Evolutionary conservation across 2,329 filamentous ascomycete genomes (phyloP).

Genomic region (Parasarocladium wereldwijsianum): DNA sequence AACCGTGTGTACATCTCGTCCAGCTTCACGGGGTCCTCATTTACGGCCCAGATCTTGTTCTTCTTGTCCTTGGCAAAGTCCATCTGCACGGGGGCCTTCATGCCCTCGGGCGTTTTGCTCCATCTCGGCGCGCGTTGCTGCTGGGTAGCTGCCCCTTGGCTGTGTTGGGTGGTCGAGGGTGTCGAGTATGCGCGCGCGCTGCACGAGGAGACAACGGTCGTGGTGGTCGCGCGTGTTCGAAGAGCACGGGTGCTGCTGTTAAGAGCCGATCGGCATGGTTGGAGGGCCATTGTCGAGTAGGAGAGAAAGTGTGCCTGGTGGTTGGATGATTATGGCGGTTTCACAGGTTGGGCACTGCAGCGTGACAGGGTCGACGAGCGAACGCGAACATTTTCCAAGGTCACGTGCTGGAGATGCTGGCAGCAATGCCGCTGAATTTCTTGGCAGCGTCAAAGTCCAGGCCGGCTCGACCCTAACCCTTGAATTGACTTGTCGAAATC

Average conservation of each 20-base stretch:
- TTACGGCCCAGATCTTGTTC: slow-evolving; percentile 50
- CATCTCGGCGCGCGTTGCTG: slow-evolving; percentile 38
- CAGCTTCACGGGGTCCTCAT: slow-evolving; percentile 57
- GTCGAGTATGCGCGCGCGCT: too few species aligned
- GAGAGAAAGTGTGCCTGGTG: neutral
- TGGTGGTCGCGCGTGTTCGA: slow-evolving; percentile 15
- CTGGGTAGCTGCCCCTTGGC: slow-evolving; percentile 9
- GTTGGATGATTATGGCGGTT: neutral
- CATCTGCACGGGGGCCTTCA: slow-evolving; percentile 55
- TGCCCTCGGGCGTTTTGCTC: slow-evolving; percentile 52
- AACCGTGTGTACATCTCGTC: slow-evolving; percentile 67
- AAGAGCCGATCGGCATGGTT: slow-evolving; percentile 17
- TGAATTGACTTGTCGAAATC: too few species aligned
- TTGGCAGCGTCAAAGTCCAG: too few species aligned
- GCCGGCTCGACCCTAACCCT: too few species aligned
- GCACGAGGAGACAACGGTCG: too few species aligned
- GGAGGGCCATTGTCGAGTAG: slow-evolving; percentile 16
- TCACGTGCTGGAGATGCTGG: too few species aligned
- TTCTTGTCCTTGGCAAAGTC: slow-evolving; percentile 39
- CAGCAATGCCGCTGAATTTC: too few species aligned
- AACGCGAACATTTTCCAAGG: slow-evolving; percentile 18
- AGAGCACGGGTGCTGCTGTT: slow-evolving; percentile 11
- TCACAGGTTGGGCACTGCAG: neutral
- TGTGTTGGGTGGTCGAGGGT: slow-evolving; percentile 10
- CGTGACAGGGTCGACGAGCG: slow-evolving; percentile 2